Evolutionary conservation across 2,329 filamentous ascomycete genomes (phyloP), one percentile per base, ranked within the genome.

Genomic region (Hypoxylon sp.): DNA sequence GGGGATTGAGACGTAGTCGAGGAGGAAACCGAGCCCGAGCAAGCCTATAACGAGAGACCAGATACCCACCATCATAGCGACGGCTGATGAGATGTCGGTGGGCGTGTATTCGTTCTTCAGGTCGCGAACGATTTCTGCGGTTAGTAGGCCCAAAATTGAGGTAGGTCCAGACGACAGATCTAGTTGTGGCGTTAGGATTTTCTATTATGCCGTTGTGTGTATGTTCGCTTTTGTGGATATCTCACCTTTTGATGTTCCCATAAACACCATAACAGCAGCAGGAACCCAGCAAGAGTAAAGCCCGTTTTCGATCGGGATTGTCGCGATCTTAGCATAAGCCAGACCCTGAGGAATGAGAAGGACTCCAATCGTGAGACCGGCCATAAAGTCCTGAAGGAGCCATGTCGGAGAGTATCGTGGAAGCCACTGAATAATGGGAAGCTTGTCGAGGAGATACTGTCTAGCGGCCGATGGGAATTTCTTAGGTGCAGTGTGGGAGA

Each of bases 1-100:
- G 0, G 89, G 89, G 0, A 89, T 83, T 0, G 89, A 90, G 71
- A 91, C 87, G 72, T 90, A 91, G 66, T 91, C 88, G 20, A 91
- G 82, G 4, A 91, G 81, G 75, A 90, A 91, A 0, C 89, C 89
- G 4, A 91, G 85, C 58, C 88, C 89, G 22, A 91, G 81, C 1
- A 91, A 81, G 0, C 89, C 89, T 2, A 91, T 79, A 14, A 84
- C 81, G 22, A 91, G 82, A 14, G 85, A 82, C 72, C 88, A 90
- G 2, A 90, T 81, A 0, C 90, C 90, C 68, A 91, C 88, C 79
- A 89, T 87, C 75, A 91, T 84, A 11, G 89, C 87, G 1, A 91
- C 84, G 6, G 88, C 88, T 0, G 87, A 87, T 1, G 89, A 86
- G 35, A 91, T 87, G 35, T 86, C 82, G 20, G 86, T 83, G 0